A percentile compares a stretch with the other conserved stretches of the same genome.
These are phyloP conservation scores for Acacia concinna DNA, from an alignment of 331 rosid genomes.

Conservation along the genomic window DNA sequence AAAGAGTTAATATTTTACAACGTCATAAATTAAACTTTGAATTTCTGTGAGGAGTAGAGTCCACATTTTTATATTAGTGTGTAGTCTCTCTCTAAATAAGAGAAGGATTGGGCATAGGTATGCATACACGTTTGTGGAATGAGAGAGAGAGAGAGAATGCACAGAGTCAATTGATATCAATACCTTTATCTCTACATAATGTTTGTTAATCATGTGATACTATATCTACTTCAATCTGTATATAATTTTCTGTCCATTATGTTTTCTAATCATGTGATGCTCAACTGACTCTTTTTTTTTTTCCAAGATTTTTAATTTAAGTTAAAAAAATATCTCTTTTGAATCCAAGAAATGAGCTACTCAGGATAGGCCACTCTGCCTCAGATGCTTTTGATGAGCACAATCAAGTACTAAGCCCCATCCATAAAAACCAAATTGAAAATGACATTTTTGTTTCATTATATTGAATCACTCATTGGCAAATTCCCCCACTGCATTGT, in stretches of 20 bases:
- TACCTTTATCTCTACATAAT: not conserved
- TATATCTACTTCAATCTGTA: not conserved
- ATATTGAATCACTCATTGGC: not conserved
- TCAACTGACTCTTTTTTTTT: not conserved
- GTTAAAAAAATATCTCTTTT: not conserved
- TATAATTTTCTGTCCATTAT: not conserved
- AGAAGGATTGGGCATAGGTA: not conserved
- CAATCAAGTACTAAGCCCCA: not conserved
- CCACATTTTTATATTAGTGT: too few relatives aligned
- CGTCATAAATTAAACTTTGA: too few relatives aligned
- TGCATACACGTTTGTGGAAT: not conserved
- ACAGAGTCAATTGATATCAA: not conserved
- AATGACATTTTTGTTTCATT: not conserved
- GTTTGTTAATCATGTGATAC: not conserved
- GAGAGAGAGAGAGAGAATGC: not conserved
- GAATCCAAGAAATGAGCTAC: not conserved
- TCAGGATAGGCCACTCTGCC: not conserved
- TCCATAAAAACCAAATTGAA: not conserved
- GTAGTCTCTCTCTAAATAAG: too few relatives aligned
- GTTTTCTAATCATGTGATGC: not conserved
- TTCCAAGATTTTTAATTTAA: too few relatives aligned
- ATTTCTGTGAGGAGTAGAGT: too few relatives aligned
- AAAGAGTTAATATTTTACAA: too few relatives aligned
- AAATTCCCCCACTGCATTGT: not conserved
- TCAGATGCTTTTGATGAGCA: not conserved